Percentiles rank a stretch among this genome's conserved stretches.
Conservation (phyloP, 163 green algal genomes). For the Trebouxia gelatinosa region DNA sequence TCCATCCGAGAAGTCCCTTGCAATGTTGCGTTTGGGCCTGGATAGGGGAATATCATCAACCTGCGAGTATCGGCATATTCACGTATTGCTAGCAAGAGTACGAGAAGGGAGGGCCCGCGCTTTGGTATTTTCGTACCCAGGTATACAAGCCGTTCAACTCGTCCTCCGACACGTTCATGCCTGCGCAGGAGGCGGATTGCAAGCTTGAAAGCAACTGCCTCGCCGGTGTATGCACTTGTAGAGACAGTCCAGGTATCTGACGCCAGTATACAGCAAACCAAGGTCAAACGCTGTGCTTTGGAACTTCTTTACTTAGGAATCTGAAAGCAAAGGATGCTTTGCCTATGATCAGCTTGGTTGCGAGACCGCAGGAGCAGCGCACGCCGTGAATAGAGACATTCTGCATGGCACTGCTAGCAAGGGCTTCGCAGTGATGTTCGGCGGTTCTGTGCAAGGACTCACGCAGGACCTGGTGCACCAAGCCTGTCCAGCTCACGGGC, state of each 20-base stretch:
- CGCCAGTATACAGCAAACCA: neutral
- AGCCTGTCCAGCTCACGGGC: neutral
- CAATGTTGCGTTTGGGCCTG: conserved; percentile 87
- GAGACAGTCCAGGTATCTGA: neutral
- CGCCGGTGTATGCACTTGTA: neutral
- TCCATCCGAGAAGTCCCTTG: conserved; percentile 92
- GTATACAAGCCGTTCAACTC: conserved; percentile 85
- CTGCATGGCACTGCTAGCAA: neutral
- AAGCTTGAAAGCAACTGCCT: neutral
- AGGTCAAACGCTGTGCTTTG: conserved; percentile 7
- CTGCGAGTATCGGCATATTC: conserved; percentile 39
- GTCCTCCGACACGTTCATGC: conserved; percentile 70
- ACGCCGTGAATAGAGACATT: neutral
- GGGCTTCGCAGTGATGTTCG: neutral
- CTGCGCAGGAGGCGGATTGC: too few relatives aligned
- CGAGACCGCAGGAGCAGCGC: neutral
- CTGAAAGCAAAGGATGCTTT: neutral
- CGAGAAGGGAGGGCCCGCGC: neutral
- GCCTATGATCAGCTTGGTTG: neutral
- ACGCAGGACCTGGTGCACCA: neutral
- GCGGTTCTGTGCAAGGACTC: neutral
- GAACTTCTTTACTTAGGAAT: neutral
- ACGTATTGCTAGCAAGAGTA: neutral
- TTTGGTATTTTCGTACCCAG: conserved; percentile 61
- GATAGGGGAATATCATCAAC: conserved; percentile 93